Base-by-base conservation (phyloP, 2,329 filamentous ascomycete species). In the Pestalotiopsis sp. region DNA sequence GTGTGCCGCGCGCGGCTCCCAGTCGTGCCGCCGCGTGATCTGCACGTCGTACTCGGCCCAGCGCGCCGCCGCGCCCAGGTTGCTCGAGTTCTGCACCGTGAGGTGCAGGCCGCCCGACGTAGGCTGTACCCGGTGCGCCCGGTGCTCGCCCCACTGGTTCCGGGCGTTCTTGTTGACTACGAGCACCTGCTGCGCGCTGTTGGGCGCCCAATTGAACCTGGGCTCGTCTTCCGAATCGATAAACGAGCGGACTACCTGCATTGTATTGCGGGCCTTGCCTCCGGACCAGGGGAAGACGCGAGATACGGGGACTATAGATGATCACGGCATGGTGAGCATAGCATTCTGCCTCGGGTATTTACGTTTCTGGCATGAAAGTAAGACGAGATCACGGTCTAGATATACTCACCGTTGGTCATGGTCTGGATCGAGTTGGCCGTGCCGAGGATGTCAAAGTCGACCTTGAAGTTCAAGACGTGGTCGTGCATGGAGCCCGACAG, bases 401-500 rank as follows among this genome's bases (percentile, higher is more conserved):
- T 31, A 31, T n/a, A 52, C 45, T 52, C 20, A 52, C 45, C 31
- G 68, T 80, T 76, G 59, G 74, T 74, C 68, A 80, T 75, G 36
- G 79, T 75, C 68, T 81, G 66, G 60, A 86, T 74, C 3, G 80
- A 83, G 75, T 87, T 88, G 49, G 78, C 76, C 1, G 78, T 81
- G 17, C 84, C 86, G 7, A 82, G 76, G 39, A 88, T 81, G 71
- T 88, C 86, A 27, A 88, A 79, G 74, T 88, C 86, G 59, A 81
- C 82, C 73, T 88, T 88, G 79, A 83, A 88, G 71, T 85, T 87
- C 49, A 88, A 73, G 0, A 88, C 84, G 71, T 88, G 86, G 74
- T 87, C 85, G 74, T 88, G 86, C 80, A 87, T 86, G 36, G 80
- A 82, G 5, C 85, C 84, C 0, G 80, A 81, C 1, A 86, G 76